phyloP scores from a whole-genome alignment of 495 filamentous ascomycete species.

The Massariosphaeria phaeospora region DNA sequence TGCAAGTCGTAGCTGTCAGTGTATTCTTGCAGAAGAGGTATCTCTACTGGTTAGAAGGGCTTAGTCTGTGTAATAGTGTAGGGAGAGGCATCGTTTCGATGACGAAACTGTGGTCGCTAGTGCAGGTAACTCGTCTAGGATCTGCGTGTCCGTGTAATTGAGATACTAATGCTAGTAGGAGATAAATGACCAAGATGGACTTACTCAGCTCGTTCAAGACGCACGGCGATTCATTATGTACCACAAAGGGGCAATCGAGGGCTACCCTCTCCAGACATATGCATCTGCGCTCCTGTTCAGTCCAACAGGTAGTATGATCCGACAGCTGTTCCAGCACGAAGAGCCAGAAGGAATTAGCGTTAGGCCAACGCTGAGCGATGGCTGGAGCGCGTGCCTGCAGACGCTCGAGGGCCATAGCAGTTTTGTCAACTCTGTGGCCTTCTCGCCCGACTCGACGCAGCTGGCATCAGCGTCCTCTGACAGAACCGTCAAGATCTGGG shows the following conservation, averaged over 20 bases:
- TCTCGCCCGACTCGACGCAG: neutral
- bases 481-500: neutral
- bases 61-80: slow-evolving; percentile 37
- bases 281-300: slow-evolving; percentile 12
- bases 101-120: neutral
- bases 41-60: slow-evolving; percentile 46
- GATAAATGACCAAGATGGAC: slow-evolving; percentile 12
- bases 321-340: slow-evolving; percentile 19
- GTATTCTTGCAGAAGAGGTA: slow-evolving; percentile 43
- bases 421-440: neutral
- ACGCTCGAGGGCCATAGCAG: neutral
- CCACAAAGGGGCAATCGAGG: slow-evolving; percentile 32
- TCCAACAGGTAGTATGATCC: slow-evolving; percentile 13
- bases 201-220: slow-evolving; percentile 31
- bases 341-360: slow-evolving; percentile 21
- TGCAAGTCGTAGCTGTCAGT: slow-evolving; percentile 26
- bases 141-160: too few relatives aligned
- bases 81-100: slow-evolving; percentile 31
- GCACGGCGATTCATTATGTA: slow-evolving; percentile 37
- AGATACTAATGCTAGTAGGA: too few relatives aligned
- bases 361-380: slow-evolving; percentile 15
- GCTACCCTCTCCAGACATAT: slow-evolving; percentile 12
- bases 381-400: slow-evolving; percentile 12
- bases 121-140: too few relatives aligned
- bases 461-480: neutral